Evolutionary conservation across 495 filamentous ascomycete genomes (phyloP), one percentile per base, ranked within the genome.

Genomic region (Parachaetomium inaequale): DNA sequence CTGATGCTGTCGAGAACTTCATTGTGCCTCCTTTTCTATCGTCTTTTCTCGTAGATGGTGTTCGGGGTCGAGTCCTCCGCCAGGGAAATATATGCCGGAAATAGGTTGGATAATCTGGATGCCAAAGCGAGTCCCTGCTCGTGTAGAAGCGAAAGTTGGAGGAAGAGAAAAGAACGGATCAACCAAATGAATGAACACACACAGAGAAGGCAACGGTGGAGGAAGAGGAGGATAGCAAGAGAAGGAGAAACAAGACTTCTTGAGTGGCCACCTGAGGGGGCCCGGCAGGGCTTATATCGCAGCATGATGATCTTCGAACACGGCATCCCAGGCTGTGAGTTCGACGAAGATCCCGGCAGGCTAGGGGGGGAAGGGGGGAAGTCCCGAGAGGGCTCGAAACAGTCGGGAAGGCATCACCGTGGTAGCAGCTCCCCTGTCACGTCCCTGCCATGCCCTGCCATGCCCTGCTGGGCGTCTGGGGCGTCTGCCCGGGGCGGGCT

Each of bases 101-200:
- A 59, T 52, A 59, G 49, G 55, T 38, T 38, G 28, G 19, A 58
- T 62, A 57, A 36, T 53, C 61, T 61, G 62, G 60, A 73, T 64
- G 63, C 58, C 49, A 59, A 67, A 59, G 77, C 79, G 81, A 83
- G 81, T 72, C 76, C 81, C 81, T 82, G 81, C 81, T 83, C 81
- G 81, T 76, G 67, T 74, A 68, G 71, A 77, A 77, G 70, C 65
- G 67, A 75, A 75, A 57, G 71, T 66, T 71, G 63, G 71, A 66
- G 67, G 74, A 69, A 63, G 42, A 34, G 32, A 68, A 72, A 70
- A 70, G 68, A 72, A 66, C 59, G 71, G 63, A 70, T 65, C 68
- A 68, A 68, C 70, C 75, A 68, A 78, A 76, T 73, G 67, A 69
- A 63, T 21, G 59, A 63, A 64, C 60, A 69, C 65, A 63, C 59